phyloP scores from a whole-genome alignment of 192 early-diverging fungal genomes.

The Backusella australiensis region DNA sequence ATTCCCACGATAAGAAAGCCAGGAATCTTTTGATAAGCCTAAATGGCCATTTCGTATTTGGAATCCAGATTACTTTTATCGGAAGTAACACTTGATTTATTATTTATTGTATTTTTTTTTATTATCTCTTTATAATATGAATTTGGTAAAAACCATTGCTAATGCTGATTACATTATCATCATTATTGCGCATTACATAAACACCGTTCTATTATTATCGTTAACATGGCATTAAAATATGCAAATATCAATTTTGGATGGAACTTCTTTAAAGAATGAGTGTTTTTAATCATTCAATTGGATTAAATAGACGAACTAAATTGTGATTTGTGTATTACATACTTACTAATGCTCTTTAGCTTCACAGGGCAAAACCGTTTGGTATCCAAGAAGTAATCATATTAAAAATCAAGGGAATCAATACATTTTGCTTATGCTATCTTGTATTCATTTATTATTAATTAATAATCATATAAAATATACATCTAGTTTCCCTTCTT shows the following conservation, averaged over 20 bases:
- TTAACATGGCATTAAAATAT: background rate
- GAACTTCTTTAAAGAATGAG: background rate
- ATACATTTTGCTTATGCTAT: background rate
- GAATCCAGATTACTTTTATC: slow-evolving; percentile 2
- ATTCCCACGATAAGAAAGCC: background rate
- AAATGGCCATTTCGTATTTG: background rate
- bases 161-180: background rate
- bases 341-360: background rate
- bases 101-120: background rate
- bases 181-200: background rate
- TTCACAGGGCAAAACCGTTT: background rate
- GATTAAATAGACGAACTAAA: background rate
- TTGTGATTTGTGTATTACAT: background rate
- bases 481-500: background rate
- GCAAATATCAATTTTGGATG: background rate
- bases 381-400: background rate
- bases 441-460: background rate
- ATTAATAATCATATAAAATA: background rate
- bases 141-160: background rate
- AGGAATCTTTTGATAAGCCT: background rate
- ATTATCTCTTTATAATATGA: background rate
- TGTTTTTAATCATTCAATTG: background rate
- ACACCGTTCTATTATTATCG: background rate
- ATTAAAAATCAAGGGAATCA: background rate
- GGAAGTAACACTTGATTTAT: background rate